Evolutionary conservation across 257 asterid genomes (phyloP), one percentile per base, ranked within the genome.

Genomic region (Przewalskia tangutica): DNA sequence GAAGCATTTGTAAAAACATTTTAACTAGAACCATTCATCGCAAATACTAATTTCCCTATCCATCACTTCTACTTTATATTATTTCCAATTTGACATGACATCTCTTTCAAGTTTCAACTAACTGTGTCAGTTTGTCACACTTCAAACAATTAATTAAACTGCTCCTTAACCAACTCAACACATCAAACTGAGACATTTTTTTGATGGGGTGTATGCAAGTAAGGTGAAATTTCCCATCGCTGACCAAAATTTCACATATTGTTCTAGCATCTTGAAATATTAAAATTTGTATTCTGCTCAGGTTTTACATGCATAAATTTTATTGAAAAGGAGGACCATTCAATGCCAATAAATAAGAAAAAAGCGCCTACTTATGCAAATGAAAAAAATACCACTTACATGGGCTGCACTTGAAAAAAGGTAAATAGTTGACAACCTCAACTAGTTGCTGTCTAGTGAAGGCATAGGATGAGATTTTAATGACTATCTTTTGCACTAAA

Each of bases 101-200:
- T 46, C 79, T 73, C 79, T 73, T 48, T 48, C 79, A 73, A 73
- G 53, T 38, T 48, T 48, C 79, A 73, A 73, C 77, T 38, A 48
- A 67, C 20, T 48, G 23, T 1, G 40, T 46, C 59, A 48, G 6
- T 20, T 23, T 48, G 36, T 73, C 79, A 48, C 59, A 11, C 42
- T 73, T 48, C 42, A 73, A 48, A 71, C 17, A 73, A 46, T 12
- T 73, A 46, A 73, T 23, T 73, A 20, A 73, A 27, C 42, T 48
- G 48, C 60, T 73, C 44, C 79, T 13, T 8, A 46, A 73, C 60
- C 79, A 73, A 71, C 18, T 46, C 58, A 73, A 73, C 60, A 71
- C 58, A 71, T 71, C 78, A 71, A 71, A 46, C 7, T 71, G 78
- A 18, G 40, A 6, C 59, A 40, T 18, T 44, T 1, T 44, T 20